Evolutionary conservation across 2,329 filamentous ascomycete genomes (phyloP).

Genomic region (Ceratocystis cubensis): DNA sequence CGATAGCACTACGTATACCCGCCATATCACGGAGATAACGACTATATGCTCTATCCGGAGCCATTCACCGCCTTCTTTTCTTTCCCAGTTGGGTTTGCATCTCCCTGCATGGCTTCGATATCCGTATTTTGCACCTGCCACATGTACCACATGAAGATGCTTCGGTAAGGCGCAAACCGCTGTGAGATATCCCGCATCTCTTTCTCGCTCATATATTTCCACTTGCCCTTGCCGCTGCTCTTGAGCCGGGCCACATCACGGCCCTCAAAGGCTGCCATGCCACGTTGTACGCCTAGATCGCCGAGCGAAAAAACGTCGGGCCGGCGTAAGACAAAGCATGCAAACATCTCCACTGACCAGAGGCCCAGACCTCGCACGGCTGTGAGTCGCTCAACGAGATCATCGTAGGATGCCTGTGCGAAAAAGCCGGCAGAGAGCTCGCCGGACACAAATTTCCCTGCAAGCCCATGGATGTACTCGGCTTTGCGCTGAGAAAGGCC

Average conservation of each 20-base stretch:
- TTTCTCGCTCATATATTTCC: constrained; percentile 93
- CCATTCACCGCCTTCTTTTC: constrained; percentile 21
- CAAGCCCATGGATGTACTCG: constrained; percentile 81
- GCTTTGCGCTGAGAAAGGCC: constrained; percentile 90
- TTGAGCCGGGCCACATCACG: constrained; percentile 76
- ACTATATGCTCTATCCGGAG: too few species aligned
- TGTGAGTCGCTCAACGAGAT: constrained; percentile 68
- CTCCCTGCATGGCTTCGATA: constrained; percentile 43
- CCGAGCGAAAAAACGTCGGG: constrained; percentile 89
- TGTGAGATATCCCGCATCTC: constrained; percentile 80
- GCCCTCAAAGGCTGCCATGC: constrained; percentile 80
- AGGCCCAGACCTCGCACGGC: constrained; percentile 75
- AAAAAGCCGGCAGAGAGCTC: constrained; percentile 67
- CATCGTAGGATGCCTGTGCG: constrained; percentile 63
- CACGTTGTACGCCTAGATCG: constrained; percentile 85
- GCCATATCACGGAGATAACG: too few species aligned
- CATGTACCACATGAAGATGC: constrained; percentile 97
- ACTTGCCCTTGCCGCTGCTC: constrained; percentile 60
- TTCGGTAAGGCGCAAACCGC: constrained; percentile 75
- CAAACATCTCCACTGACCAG: constrained; percentile 98
- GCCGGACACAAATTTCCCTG: constrained; percentile 63
- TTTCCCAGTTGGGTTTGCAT: neutral
- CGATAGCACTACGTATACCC: too few species aligned
- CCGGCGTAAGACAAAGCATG: constrained; percentile 84
- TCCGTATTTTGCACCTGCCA: constrained; percentile 78